phyloP scores from a whole-genome alignment of 208 protist genomes.

The Acanthamoeba lenticulata region DNA sequence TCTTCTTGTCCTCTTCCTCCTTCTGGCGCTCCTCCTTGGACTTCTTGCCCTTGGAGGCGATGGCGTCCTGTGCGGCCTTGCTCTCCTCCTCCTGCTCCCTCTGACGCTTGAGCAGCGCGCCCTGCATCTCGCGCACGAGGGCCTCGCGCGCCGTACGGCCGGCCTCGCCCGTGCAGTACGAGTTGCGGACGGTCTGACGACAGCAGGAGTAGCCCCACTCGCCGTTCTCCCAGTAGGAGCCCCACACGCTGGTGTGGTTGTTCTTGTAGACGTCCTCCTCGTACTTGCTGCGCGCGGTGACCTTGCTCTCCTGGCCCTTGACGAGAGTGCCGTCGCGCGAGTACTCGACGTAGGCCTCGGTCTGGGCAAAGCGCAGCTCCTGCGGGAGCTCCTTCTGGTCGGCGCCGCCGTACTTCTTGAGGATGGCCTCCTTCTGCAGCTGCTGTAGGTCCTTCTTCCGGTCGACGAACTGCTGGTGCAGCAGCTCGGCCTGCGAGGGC shows the following conservation, averaged over 20 bases:
- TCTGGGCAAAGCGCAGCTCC: conserved; percentile 86
- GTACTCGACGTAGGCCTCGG: conserved; percentile 93
- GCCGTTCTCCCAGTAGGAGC: conserved; percentile 86
- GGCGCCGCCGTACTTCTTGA: conserved; percentile 90
- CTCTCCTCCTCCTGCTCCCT: conserved; percentile 50
- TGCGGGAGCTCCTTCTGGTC: conserved; percentile 80
- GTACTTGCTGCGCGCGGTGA: conserved; percentile 84
- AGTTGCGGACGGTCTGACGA: conserved; percentile 80
- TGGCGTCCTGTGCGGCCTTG: conserved; percentile 33
- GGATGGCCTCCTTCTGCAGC: conserved; percentile 71
- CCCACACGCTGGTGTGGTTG: conserved; percentile 89
- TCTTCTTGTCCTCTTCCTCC: conserved; percentile 76
- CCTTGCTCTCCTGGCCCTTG: conserved; percentile 81
- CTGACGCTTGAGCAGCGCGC: not conserved
- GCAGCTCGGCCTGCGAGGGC: conserved; percentile 87
- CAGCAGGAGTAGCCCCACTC: conserved; percentile 91
- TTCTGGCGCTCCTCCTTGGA: conserved; percentile 55
- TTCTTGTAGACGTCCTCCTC: conserved; percentile 85
- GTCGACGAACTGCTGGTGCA: conserved; percentile 78
- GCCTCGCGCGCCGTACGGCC: conserved; percentile 67
- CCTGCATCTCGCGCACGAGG: conserved; percentile 60
- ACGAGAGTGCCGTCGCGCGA: conserved; percentile 83
- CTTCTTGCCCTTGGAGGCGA: conserved; percentile 61
- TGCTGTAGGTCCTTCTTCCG: conserved; percentile 85
- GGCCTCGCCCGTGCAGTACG: conserved; percentile 87